Evolutionary conservation across 2,329 filamentous ascomycete species (phyloP), one percentile per base, ranked within the genome.

Genomic region (Colletotrichum sp.): DNA sequence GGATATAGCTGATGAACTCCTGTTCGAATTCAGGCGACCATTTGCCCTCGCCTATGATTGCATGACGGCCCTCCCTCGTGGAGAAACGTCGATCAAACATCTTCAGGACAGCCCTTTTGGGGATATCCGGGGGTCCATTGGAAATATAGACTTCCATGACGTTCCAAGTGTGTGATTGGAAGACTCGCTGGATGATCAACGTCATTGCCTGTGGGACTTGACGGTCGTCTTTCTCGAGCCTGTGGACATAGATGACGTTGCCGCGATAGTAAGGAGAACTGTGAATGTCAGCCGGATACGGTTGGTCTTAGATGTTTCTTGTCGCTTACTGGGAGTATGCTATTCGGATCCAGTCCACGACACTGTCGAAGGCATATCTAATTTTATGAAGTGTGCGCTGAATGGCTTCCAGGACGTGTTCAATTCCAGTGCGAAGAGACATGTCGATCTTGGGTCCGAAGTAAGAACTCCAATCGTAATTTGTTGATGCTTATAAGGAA

Each of bases 81-180:
- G 71, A 71, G 67, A 74, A 74, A 12, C 71, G 71, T 24, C 71
- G 71, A 48, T 74, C 71, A 18, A 74, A 74, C 48, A 71, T 24
- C 58, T 74, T 66, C 18, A 74, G 67, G 9, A 74, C 71, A 15
- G 71, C 67, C 38, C 21, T 71, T 16, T 30, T n/a, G 7, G 71
- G 71, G 9, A 61, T 36, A 3, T 18, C 67, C 18, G 36, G 32
- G 32, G 67, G 67, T 26, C 61, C 43, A 52, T 13, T 65, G 26
- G 65, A 34, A 12, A 71, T 48, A 12, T 60, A n/a, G 7, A 74
- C 71, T 38, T 74, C 67, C 67, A 74, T 52, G 21, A 74, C 71
- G 34, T 55, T 71, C 71, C 71, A 74, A 43, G 52, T 28, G 12
- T 68, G 64, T 8, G 71, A 58, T 8, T 66, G 71, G 48, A 74